Conservation (phyloP, 2,329 filamentous ascomycete species). For the Fusarium humuli region DNA sequence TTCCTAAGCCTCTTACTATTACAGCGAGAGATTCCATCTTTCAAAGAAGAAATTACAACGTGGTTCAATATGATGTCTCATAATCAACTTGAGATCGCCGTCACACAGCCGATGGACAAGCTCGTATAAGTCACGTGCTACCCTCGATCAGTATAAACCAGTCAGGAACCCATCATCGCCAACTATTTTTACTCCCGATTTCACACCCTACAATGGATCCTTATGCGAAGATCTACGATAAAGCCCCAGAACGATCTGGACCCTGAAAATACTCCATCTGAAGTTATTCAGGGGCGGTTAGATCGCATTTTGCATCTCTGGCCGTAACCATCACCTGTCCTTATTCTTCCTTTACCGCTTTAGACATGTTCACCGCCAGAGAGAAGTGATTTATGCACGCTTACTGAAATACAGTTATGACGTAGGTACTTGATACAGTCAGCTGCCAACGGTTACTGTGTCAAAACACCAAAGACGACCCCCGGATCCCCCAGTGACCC, state of each 20-base stretch:
- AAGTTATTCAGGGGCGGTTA: background rate
- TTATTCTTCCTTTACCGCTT: background rate
- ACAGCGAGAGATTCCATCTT: too few species aligned
- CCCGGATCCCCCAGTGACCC: background rate
- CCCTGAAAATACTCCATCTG: background rate
- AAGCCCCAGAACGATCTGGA: background rate
- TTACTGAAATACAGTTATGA: background rate
- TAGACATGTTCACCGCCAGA: background rate
- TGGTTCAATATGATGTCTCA: background rate
- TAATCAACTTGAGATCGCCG: background rate
- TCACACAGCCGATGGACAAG: fast-evolving
- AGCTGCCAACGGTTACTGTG: too few species aligned
- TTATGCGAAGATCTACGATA: background rate
- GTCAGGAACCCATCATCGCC: background rate
- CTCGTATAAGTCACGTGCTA: background rate
- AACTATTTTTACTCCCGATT: background rate
- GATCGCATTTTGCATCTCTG: background rate
- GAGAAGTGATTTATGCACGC: background rate
- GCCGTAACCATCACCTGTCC: background rate
- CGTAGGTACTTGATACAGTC: background rate
- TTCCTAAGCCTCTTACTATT: fast-evolving
- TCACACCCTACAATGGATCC: background rate
- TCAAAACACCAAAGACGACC: background rate
- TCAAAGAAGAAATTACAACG: too few species aligned
- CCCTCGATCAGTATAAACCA: background rate